phyloP scores from a whole-genome alignment of 1,284 basidiomycete species.

The Apiotrichum sp. region DNA sequence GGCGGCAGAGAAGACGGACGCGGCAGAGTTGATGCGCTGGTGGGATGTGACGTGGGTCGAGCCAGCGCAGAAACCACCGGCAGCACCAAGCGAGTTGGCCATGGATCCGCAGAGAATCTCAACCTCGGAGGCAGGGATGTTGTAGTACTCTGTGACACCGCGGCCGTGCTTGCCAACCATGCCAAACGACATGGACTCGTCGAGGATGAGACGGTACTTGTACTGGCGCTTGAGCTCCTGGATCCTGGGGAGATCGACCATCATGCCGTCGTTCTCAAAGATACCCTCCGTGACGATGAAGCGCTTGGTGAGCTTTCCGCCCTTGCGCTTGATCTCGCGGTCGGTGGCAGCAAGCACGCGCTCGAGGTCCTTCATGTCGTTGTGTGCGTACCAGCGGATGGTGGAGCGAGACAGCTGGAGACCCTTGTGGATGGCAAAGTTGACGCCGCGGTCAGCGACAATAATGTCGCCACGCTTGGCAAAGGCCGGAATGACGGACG shows the following conservation, averaged over 20 bases:
- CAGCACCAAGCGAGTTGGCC: slow-evolving; percentile 73
- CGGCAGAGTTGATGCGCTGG: slow-evolving; percentile 94
- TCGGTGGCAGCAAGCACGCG: slow-evolving; percentile 75
- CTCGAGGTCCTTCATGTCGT: slow-evolving; percentile 85
- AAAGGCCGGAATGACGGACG: slow-evolving; percentile 94
- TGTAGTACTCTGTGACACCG: slow-evolving; percentile 88
- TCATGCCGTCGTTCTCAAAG: slow-evolving; percentile 88
- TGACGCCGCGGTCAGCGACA: slow-evolving; percentile 90
- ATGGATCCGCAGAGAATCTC: slow-evolving; percentile 67
- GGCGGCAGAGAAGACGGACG: slow-evolving; percentile 94
- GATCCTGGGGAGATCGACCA: slow-evolving; percentile 76
- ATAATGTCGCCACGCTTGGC: slow-evolving; percentile 97
- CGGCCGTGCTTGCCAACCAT: slow-evolving; percentile 87
- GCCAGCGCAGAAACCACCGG: slow-evolving; percentile 94
- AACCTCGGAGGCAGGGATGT: slow-evolving; percentile 60
- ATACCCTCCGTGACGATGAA: slow-evolving; percentile 98
- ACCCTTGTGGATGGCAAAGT: slow-evolving; percentile 96
- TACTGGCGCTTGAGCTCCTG: slow-evolving; percentile 90
- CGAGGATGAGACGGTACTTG: slow-evolving; percentile 92
- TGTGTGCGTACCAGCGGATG: slow-evolving; percentile 93
- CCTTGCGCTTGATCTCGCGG: slow-evolving; percentile 79
- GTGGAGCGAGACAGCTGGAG: slow-evolving; percentile 90
- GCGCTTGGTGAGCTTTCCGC: slow-evolving; percentile 72
- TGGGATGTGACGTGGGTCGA: slow-evolving; percentile 77
- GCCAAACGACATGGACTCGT: slow-evolving; percentile 91